Evolutionary conservation across 805 yeast genomes (phyloP), one percentile per base, ranked within the genome.

Genomic region (Kuraishia capsulata): DNA sequence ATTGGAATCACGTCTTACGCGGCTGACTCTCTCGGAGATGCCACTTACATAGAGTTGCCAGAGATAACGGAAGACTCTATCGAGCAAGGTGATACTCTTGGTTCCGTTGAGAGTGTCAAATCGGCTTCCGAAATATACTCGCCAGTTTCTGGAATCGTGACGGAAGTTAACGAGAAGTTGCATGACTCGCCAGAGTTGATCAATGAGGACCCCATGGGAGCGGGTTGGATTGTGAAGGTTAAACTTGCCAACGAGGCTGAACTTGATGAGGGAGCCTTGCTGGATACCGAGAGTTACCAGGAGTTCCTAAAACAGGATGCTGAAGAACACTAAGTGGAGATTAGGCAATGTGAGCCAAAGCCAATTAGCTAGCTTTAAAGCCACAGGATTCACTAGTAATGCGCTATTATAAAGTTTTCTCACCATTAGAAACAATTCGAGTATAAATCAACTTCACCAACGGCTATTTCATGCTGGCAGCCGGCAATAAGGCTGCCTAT

Each of bases 1-100:
- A 69, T 90, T 40, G 98, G 98, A 23, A 87, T 92, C 61, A 88
- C 98, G 41, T 77, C 75, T 52, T 89, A 92, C 57, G 98, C 98
- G 16, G 81, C 96, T 18, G 96, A 88, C 53, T 95, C 97, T 5
- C 74, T 92, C 44, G 98, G 98, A 33, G 98, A 92, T 62, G 94
- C 95, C 40, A 94, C 97, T 3, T 92, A 71, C 57, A 81, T 89
- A 42, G 98, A 92, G 63, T 70, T 90, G 49, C 95, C 95, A 35
- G 89, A 81, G 48, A 73, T 72, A 30, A 58, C 55, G 35, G 44
- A 42, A 26, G 38, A 57, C 20, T 65, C 54, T 23, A 68, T 81
- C 40, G 78, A 67, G 41, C 69, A 71, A 36, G 94, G 95, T 37
- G 97, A 87, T 45, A 67, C 90, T 11, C 67, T 92, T 55, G 97